Conservation (phyloP, 169 alveolate species). For the Cytauxzoon felis region DNA sequence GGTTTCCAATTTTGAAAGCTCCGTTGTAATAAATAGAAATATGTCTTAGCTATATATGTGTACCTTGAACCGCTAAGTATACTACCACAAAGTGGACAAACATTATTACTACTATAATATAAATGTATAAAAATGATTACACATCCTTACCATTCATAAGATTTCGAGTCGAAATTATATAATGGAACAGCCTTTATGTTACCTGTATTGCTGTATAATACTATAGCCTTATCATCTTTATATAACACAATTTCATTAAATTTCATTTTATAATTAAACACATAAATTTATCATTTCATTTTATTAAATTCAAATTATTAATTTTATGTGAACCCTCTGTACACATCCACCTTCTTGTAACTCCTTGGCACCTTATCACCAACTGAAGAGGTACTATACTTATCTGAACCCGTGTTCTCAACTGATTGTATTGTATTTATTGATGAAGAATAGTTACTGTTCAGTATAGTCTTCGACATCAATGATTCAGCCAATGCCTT, state of each 20-base stretch:
- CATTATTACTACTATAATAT: background rate
- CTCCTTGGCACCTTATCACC: background rate
- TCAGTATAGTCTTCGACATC: too few species aligned
- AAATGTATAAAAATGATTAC: background rate
- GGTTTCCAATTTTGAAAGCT: constrained; percentile 22
- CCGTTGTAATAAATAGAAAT: constrained; percentile 54
- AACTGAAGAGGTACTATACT: background rate
- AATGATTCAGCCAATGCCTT: too few species aligned
- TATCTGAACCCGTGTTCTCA: background rate
- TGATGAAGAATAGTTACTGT: too few species aligned
- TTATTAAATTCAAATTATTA: background rate
- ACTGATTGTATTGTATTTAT: too few species aligned
- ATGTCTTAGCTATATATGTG: constrained; percentile 54
- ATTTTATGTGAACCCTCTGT: background rate
- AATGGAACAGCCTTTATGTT: constrained; percentile 40
- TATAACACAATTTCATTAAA: constrained; percentile 42
- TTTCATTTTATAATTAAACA: constrained; percentile 7
- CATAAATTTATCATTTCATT: background rate
- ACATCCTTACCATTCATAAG: constrained; percentile 12
- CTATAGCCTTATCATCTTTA: constrained; percentile 54
- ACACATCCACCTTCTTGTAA: background rate
- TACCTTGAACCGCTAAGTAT: constrained; percentile 26
- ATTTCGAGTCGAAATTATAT: background rate
- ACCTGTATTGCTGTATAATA: constrained; percentile 36
- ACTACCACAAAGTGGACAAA: constrained; percentile 57